Conservation (phyloP, 441 rosid species). For the Pelargonium myrrhifolium region DNA sequence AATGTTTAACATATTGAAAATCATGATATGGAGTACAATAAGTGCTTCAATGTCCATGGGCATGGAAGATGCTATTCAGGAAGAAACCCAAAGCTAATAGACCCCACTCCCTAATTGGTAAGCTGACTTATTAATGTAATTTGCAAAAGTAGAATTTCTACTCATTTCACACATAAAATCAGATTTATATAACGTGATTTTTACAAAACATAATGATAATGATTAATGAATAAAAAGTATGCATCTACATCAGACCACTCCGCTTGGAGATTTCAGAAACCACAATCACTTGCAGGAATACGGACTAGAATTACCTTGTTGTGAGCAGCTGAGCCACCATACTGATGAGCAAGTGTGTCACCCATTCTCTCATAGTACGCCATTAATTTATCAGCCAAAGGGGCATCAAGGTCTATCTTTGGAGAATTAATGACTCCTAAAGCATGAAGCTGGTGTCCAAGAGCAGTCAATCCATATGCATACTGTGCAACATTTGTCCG, state of each 20-base stretch:
- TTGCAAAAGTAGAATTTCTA: too few relatives aligned
- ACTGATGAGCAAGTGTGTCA: slow-evolving; percentile 95
- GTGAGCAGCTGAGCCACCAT: slow-evolving; percentile 99
- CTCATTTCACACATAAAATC: neutral
- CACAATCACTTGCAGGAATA: neutral
- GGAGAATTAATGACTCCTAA: slow-evolving; percentile 57
- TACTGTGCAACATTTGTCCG: slow-evolving; percentile 99
- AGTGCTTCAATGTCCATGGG: neutral
- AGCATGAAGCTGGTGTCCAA: slow-evolving; percentile 83
- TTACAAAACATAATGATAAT: neutral
- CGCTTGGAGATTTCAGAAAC: neutral
- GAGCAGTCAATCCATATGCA: slow-evolving; percentile 94
- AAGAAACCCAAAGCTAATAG: too few relatives aligned
- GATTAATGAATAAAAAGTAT: neutral
- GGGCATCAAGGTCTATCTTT: slow-evolving; percentile 67
- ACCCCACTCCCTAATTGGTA: too few relatives aligned
- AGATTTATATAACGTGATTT: neutral
- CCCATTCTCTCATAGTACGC: slow-evolving; percentile 95
- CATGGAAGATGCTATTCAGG: too few relatives aligned
- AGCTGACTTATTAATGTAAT: too few relatives aligned
- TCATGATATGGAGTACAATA: neutral
- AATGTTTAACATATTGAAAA: slow-evolving; percentile 9
- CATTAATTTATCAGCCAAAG: slow-evolving; percentile 85
- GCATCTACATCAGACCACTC: neutral
- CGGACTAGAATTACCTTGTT: slow-evolving; percentile 58